These are phyloP conservation scores for Dryas alaskensis DNA, from an alignment of 306 rosid genomes.

Conservation along the genomic window DNA sequence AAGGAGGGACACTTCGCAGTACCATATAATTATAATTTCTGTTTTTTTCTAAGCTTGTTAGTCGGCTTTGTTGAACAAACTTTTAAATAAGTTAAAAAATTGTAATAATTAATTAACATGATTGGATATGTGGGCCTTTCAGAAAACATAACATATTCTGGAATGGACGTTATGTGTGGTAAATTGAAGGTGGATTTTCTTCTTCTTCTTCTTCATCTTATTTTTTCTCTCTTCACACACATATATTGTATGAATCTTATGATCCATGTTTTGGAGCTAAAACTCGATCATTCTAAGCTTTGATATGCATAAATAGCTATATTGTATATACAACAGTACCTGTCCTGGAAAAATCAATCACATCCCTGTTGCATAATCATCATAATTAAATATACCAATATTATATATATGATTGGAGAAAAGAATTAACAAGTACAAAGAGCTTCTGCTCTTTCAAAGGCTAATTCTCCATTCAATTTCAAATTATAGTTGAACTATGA, in stretches of 20 bases:
- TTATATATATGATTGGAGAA: no score
- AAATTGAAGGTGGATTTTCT: no score
- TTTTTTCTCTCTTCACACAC: no score
- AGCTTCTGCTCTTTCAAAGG: no score
- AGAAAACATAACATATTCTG: background rate
- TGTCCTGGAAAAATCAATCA: background rate
- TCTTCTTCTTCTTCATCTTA: background rate
- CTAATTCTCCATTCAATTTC: no score
- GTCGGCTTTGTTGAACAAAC: background rate
- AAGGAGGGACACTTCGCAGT: background rate
- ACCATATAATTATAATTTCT: background rate
- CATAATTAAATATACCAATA: no score
- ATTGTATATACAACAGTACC: background rate
- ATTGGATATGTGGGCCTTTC: slow-evolving; percentile 24
- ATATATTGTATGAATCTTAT: no score
- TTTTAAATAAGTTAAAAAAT: background rate
- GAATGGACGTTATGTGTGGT: no score
- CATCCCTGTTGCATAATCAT: no score
- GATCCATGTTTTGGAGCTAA: background rate
- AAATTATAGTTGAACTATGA: no score
- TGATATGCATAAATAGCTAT: background rate
- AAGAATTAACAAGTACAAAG: no score
- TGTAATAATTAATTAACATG: slow-evolving; percentile 5
- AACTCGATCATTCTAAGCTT: background rate
- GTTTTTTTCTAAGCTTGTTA: background rate